These are phyloP conservation scores for Ophiostoma fasciatum DNA, from an alignment of 2,329 filamentous ascomycete genomes.

Conservation along the genomic window DNA sequence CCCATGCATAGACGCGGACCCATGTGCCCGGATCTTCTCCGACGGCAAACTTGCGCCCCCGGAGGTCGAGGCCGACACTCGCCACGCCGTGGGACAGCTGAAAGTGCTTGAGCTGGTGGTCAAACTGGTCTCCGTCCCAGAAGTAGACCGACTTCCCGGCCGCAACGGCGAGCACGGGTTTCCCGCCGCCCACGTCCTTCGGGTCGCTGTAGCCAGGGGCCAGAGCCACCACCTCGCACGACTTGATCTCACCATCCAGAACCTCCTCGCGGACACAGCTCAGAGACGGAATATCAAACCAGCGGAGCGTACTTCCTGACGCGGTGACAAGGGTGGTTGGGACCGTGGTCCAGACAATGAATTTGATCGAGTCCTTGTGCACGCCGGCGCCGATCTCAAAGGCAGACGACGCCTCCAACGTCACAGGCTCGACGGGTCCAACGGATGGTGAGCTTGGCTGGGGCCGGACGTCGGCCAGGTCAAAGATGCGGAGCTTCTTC, in stretches of 20 bases:
- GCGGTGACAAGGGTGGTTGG: conserved; percentile 83
- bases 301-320: conserved; percentile 80
- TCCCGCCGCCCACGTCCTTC: conserved; percentile 50
- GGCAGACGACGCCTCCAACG: conserved; percentile 44
- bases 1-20: conserved; percentile 88
- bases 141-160: conserved; percentile 93
- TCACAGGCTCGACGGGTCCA: conserved; percentile 22
- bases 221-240: conserved; percentile 73
- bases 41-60: conserved; percentile 70
- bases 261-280: conserved; percentile 60
- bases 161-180: conserved; percentile 68
- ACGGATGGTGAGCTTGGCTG: conserved; percentile 19
- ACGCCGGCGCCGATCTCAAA: conserved; percentile 80
- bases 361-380: conserved; percentile 84
- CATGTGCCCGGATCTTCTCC: conserved; percentile 87
- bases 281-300: conserved; percentile 78
- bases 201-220: conserved; percentile 42
- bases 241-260: conserved; percentile 75
- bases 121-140: conserved; percentile 63
- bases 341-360: conserved; percentile 85
- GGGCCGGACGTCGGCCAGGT: conserved; percentile 49
- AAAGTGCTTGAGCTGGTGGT: conserved; percentile 60
- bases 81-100: conserved; percentile 74
- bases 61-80: conserved; percentile 75
- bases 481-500: conserved; percentile 91